Evolutionary conservation across 2,329 filamentous ascomycete species (phyloP).

Genomic region (Ophiostoma ulmi): DNA sequence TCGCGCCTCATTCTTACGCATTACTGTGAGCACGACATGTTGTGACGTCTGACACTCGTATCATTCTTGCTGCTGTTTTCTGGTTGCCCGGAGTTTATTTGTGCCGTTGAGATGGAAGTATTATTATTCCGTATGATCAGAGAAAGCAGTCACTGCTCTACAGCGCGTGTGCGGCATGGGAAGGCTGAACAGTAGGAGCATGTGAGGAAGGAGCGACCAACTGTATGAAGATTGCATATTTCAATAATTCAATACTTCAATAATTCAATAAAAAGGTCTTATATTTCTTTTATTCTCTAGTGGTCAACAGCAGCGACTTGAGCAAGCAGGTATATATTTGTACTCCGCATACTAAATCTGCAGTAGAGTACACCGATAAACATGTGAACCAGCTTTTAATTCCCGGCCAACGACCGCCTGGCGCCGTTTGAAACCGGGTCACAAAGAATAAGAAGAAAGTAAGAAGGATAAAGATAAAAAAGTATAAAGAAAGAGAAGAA

Average conservation of each 20-base stretch:
- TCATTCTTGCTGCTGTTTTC: not conserved
- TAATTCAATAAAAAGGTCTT: not conserved
- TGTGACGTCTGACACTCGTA: slow-evolving; percentile 8
- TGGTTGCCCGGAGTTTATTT: not conserved
- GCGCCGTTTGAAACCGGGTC: not conserved
- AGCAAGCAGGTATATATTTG: not conserved
- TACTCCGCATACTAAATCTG: not conserved
- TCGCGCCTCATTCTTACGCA: not conserved
- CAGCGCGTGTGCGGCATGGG: not conserved
- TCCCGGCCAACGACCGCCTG: not conserved
- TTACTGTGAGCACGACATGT: not conserved
- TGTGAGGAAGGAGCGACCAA: not conserved
- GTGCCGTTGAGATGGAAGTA: not conserved
- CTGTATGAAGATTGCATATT: not conserved
- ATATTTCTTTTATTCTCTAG: not conserved
- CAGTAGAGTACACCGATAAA: not conserved
- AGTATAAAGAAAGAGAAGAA: not conserved
- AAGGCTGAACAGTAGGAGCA: not conserved
- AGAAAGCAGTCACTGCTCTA: no score
- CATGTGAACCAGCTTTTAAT: not conserved
- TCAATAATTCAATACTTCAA: not conserved
- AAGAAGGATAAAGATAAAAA: not conserved
- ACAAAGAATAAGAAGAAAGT: not conserved
- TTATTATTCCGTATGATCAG: not conserved
- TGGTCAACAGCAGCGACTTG: not conserved